These are phyloP conservation scores for Colletotrichum gigasporum DNA, from an alignment of 2,329 filamentous ascomycete genomes.

Conservation along the genomic window DNA sequence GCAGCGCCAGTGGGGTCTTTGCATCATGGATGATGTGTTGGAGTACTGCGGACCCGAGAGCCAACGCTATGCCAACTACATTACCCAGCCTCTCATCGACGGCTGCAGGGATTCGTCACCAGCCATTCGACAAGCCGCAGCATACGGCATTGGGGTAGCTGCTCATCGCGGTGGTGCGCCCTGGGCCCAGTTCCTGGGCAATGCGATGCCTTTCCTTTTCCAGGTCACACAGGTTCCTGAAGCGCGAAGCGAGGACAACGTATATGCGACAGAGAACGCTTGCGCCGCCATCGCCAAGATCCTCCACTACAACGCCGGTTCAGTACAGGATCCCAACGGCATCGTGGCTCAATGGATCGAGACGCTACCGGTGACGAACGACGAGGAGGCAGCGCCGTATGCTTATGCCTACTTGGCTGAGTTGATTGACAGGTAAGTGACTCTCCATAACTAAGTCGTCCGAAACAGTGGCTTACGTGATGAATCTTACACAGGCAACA, in stretches of 20 bases:
- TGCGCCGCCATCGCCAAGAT: conserved; percentile 98
- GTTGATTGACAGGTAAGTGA: conserved; percentile 92
- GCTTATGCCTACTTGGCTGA: conserved; percentile 93
- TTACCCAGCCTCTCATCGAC: conserved; percentile 85
- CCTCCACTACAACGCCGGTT: conserved; percentile 84
- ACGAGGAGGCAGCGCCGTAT: conserved; percentile 97
- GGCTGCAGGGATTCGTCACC: conserved; percentile 88
- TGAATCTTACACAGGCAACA: conserved; percentile 72
- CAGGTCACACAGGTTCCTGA: conserved; percentile 83
- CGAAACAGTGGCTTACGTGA: conserved; percentile 34
- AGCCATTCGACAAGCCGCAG: conserved; percentile 93
- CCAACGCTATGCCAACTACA: conserved; percentile 85
- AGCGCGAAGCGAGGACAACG: conserved; percentile 88
- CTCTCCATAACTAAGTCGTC: conserved; percentile 50
- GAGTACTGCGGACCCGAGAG: conserved; percentile 95
- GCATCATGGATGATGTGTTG: conserved; percentile 97
- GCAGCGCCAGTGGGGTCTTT: conserved; percentile 97
- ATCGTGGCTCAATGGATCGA: conserved; percentile 88
- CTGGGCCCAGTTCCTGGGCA: conserved; percentile 89
- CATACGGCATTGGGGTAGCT: conserved; percentile 94
- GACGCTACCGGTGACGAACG: conserved; percentile 90
- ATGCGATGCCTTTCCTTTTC: conserved; percentile 83
- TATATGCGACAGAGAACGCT: conserved; percentile 97
- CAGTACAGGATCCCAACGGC: conserved; percentile 79
- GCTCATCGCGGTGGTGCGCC: conserved; percentile 88